phyloP scores from a whole-genome alignment of 2,329 filamentous ascomycete species.

The Balansia obtecta region DNA sequence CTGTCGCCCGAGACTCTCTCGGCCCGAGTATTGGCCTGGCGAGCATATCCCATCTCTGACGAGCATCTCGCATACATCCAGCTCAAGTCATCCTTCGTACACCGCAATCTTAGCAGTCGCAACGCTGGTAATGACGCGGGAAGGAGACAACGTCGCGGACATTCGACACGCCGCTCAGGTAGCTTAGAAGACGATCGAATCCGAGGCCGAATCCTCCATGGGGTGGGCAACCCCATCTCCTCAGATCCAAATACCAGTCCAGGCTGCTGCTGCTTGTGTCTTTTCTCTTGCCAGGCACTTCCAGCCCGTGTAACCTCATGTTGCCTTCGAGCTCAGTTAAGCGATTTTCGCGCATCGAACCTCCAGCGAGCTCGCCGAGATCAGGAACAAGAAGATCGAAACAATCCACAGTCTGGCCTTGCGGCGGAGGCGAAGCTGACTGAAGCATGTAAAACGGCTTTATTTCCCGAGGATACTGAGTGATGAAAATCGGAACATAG shows the following conservation, averaged over 20 bases:
- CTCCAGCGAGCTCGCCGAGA: slow-evolving; percentile 75
- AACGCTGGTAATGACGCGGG: slow-evolving; percentile 58
- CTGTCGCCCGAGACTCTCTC: background rate
- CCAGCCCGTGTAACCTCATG: slow-evolving; percentile 58
- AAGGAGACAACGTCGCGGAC: slow-evolving; percentile 80
- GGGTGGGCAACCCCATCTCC: slow-evolving; percentile 81
- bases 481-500: slow-evolving; percentile 70
- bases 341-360: slow-evolving; percentile 79
- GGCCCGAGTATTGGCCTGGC: background rate
- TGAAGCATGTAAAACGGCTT: slow-evolving; percentile 73
- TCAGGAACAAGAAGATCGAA: slow-evolving; percentile 84
- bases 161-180: slow-evolving; percentile 69
- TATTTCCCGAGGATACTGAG: slow-evolving; percentile 74
- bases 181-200: slow-evolving; percentile 76
- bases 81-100: background rate
- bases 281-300: slow-evolving; percentile 22
- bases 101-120: slow-evolving; percentile 37
- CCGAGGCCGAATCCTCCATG: slow-evolving; percentile 87
- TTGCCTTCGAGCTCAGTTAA: slow-evolving; percentile 52
- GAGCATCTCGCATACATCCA: background rate
- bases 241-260: slow-evolving; percentile 80
- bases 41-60: background rate
- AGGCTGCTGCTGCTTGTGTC: slow-evolving; percentile 28
- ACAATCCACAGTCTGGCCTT: slow-evolving; percentile 59
- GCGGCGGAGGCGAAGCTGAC: slow-evolving; percentile 16